Base-by-base conservation (phyloP, 805 yeast genomes). In the Brettanomyces sp. region DNA sequence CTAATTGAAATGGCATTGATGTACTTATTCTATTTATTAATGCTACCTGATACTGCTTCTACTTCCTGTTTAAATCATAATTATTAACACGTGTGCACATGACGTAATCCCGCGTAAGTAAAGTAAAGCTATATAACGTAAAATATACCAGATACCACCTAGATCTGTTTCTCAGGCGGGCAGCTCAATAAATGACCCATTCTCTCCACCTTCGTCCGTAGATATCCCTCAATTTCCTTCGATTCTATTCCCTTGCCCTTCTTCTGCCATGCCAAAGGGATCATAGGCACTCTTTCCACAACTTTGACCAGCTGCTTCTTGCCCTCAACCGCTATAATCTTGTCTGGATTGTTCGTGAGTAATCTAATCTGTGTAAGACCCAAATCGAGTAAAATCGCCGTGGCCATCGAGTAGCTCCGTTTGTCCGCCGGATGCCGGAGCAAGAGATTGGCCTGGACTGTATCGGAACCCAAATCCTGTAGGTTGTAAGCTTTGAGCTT, bases 381-480 rank as follows among this genome's bases (percentile, higher is more conserved):
- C 52, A 93, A 70, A 64, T 93, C 99, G 41, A 82, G 59, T 45
- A 93, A 69, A 36, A 93, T 93, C 3, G 98, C 93, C 8, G 97
- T 93, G 5, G 98, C 99, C 49, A 93, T 69, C 1, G 93, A 81
- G 62, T 91, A 93, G 40, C 90, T 84, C 56, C 99, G 79, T n/a
- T 86, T 95, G 64, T 93, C 99, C 0, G 97, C 98, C 5, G 99
- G 99, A 58, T 93, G 99, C 55, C 96, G 77, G 51, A 93, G 73
- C 68, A 93, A 63, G 48, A 93, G 68, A 64, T 93, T 93, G 7
- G 99, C 99, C 63, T 90, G 95, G 4, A 93, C 98, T 0, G 99
- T 93, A 63, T 93, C 99, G 6, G 98, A 98, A 5, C 99, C 99
- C 47, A 93, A 70, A 66, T 93, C 99, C 69, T 93, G 99, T 52